Evolutionary conservation across 768 basidiomycete genomes (phyloP).

Genomic region (Macrolepiota fuliginosa): DNA sequence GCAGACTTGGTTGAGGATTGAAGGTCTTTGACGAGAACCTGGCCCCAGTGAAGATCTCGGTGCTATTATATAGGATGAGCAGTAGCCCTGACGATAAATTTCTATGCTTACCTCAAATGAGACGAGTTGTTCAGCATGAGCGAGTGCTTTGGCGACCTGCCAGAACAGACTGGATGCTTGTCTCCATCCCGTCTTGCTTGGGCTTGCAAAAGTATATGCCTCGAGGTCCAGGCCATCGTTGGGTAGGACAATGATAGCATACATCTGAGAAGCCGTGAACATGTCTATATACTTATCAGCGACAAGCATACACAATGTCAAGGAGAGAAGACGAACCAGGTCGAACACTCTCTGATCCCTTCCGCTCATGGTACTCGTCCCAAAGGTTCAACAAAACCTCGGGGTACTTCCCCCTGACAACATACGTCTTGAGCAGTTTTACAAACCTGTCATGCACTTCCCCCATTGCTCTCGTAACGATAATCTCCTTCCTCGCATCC

Average conservation of each 20-base stretch:
- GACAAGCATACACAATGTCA: constrained; percentile 6
- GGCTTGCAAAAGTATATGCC: constrained; percentile 63
- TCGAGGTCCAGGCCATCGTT: constrained; percentile 93
- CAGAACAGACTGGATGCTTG: constrained; percentile 90
- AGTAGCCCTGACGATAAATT: background rate
- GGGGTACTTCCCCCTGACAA: constrained; percentile 87
- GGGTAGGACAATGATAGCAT: constrained; percentile 86
- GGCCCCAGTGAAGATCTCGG: constrained; percentile 98
- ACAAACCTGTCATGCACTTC: constrained; percentile 77
- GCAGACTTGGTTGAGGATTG: constrained; percentile 19
- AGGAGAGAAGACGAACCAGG: constrained; percentile 53
- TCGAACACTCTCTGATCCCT: constrained; percentile 80
- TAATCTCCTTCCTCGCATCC: constrained; percentile 79
- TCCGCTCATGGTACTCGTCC: constrained; percentile 78
- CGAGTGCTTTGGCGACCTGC: constrained; percentile 80
- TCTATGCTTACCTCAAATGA: constrained; percentile 75
- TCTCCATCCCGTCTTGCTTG: constrained; percentile 67
- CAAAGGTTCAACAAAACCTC: constrained; percentile 73
- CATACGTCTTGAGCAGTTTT: constrained; percentile 74
- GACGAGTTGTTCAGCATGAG: constrained; percentile 74
- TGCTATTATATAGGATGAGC: constrained; percentile 58
- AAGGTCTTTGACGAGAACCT: constrained; percentile 77
- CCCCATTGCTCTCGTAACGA: constrained; percentile 76
- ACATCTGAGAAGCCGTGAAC: constrained; percentile 74
- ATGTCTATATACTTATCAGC: constrained; percentile 47